Conservation (phyloP, 768 basidiomycete species). For the Filobasidium floriforme region DNA sequence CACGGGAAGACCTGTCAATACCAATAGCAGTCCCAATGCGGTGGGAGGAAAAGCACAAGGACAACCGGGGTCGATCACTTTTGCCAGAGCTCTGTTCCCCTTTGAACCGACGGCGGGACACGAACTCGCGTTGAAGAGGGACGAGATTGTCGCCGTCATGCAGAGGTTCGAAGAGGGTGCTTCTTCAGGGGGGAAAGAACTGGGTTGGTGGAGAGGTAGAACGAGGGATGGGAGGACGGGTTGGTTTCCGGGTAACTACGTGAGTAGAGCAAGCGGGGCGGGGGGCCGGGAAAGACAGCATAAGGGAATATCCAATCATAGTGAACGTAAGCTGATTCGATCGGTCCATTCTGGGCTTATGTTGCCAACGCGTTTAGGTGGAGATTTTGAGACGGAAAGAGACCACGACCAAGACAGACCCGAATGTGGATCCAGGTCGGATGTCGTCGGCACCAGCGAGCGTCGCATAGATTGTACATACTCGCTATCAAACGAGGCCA, state of each 20-base stretch:
- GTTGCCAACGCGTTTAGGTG: slow-evolving; percentile 24
- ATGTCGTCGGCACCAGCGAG: neutral
- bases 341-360: neutral
- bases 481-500: no score
- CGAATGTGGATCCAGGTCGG: neutral
- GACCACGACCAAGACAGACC: neutral
- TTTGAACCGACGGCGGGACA: slow-evolving; percentile 67
- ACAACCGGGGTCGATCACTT: slow-evolving; percentile 47
- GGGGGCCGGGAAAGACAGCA: no score
- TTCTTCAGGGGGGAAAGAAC: slow-evolving; percentile 49
- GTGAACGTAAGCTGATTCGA: neutral
- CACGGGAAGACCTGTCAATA: slow-evolving; percentile 24
- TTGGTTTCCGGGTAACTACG: slow-evolving; percentile 91
- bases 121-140: slow-evolving; percentile 72
- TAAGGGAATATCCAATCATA: no score
- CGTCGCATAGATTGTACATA: neutral
- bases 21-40: neutral
- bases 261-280: slow-evolving; percentile 39
- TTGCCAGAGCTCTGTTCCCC: slow-evolving; percentile 71
- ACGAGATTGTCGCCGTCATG: slow-evolving; percentile 89
- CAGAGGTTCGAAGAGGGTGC: slow-evolving; percentile 65
- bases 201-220: slow-evolving; percentile 90
- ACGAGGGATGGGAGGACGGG: slow-evolving; percentile 85
- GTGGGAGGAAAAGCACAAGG: neutral
- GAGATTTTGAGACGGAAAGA: slow-evolving; percentile 29